Base-by-base conservation (phyloP, 129 eudicot genomes). In the Arctium lappa region DNA sequence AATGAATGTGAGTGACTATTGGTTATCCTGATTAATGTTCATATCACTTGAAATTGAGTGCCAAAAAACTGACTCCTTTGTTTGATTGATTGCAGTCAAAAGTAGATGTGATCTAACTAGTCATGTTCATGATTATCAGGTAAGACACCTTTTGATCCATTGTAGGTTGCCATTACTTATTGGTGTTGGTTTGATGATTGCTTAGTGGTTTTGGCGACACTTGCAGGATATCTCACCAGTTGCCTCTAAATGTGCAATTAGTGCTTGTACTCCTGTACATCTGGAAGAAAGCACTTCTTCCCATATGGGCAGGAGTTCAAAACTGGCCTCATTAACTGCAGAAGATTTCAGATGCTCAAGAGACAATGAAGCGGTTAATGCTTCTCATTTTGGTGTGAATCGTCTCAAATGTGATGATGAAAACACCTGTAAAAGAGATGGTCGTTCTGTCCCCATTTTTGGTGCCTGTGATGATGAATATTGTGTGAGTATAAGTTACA, bases 211-310 rank as follows among this genome's bases (percentile, higher is more conserved):
- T 82, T 87, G 78, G 70, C 48, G 63, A 71, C 37, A 11, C 12
- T 63, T 84, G 87, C 88, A 95, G 97, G 93, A 83, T 83, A 77
- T 80, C n/a, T 89, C 92, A 66, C 90, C 92, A 66, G 88, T 85
- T 78, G 87, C 62, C 46, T 80, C 89, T 2, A 81, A 85, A 80
- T 77, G 85, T 77, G 89, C 76, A 48, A 85, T 74, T 40, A 87
- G 89, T 83, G 84, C 85, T 38, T 82, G 75, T 86, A 76, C 85
- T 79, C 94, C 89, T 73, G 85, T 80, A 74, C 86, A 87, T 81
- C 80, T 79, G 66, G 98, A 87, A 88, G 92, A 86, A 78, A 89
- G 95, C 66, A 74, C 88, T 42, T 89, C 89, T 81, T 91, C 97
- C 46, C 68, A 83, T 80, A 90, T 84, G 89, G 87, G 88, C 42